A percentile compares a stretch with the other conserved stretches of the same genome.
Evolutionary conservation across 2,329 filamentous ascomycete genomes (phyloP).

Genomic region (Penicillium sp.): DNA sequence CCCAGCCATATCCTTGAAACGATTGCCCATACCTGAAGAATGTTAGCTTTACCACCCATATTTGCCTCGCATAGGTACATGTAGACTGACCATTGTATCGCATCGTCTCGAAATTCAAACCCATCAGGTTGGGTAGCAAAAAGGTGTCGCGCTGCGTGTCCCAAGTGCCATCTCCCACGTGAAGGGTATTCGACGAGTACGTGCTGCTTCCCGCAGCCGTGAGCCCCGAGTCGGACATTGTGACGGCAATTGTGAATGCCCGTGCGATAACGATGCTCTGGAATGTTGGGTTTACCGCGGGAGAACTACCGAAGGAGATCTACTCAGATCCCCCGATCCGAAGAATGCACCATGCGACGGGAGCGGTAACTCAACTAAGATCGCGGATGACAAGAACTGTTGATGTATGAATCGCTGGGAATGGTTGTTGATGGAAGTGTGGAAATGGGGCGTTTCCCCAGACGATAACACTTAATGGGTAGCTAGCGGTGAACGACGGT

Average conservation of each 20-base stretch:
- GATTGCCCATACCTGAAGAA: slow-evolving; percentile 65
- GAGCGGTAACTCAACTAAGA: slow-evolving; percentile 19
- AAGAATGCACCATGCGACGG: slow-evolving; percentile 49
- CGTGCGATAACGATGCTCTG: slow-evolving; percentile 40
- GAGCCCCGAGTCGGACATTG: slow-evolving; percentile 47
- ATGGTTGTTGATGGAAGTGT: not conserved
- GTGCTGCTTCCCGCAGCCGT: slow-evolving; percentile 63
- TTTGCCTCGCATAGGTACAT: not conserved
- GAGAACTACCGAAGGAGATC: slow-evolving; percentile 46
- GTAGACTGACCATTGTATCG: slow-evolving; percentile 63
- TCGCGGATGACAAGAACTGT: slow-evolving; percentile 10
- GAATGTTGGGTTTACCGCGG: slow-evolving; percentile 5
- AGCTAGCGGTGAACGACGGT: not conserved
- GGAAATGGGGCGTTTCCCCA: not conserved
- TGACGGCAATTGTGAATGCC: slow-evolving; percentile 15
- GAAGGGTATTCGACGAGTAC: slow-evolving; percentile 64
- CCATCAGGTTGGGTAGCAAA: slow-evolving; percentile 65
- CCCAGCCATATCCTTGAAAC: slow-evolving; percentile 61
- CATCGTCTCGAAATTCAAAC: slow-evolving; percentile 68
- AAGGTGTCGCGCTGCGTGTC: slow-evolving; percentile 65
- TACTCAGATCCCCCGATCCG: slow-evolving; percentile 48
- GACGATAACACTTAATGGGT: not conserved
- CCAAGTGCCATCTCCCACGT: slow-evolving; percentile 70
- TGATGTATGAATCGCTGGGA: slow-evolving; percentile 6
- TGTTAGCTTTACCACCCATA: slow-evolving; percentile 24